phyloP scores from a whole-genome alignment of 73 alveolate genomes.

The Paraurostyla sp. region DNA sequence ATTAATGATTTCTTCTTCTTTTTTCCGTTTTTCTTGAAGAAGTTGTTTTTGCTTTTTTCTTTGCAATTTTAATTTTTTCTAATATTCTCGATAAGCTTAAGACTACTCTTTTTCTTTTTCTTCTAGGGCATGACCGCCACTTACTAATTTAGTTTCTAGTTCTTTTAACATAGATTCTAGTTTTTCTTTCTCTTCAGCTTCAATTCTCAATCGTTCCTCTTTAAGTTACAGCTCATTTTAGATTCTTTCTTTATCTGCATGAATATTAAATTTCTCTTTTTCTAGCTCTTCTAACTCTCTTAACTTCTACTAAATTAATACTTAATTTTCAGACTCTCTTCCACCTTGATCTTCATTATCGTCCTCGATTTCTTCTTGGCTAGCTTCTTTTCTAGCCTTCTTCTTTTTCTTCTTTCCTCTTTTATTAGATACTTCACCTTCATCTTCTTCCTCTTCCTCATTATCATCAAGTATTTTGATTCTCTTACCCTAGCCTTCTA shows the following conservation, averaged over 20 bases:
- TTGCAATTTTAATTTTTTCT: slow-evolving; percentile 76
- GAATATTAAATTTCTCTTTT: not conserved
- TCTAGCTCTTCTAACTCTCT: slow-evolving; percentile 3
- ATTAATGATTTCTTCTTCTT: slow-evolving; percentile 76
- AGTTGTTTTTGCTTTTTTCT: slow-evolving; percentile 77
- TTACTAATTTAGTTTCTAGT: slow-evolving; percentile 75
- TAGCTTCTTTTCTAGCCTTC: slow-evolving; percentile 43
- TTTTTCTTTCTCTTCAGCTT: slow-evolving; percentile 56
- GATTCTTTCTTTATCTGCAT: slow-evolving; percentile 10
- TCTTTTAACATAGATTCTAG: slow-evolving; percentile 74
- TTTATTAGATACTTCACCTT: slow-evolving; percentile 28
- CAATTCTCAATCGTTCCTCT: slow-evolving; percentile 36
- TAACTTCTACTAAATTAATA: not conserved
- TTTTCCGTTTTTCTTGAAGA: slow-evolving; percentile 75
- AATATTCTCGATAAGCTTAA: slow-evolving; percentile 64
- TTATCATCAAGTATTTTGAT: slow-evolving; percentile 68
- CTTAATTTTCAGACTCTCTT: slow-evolving; percentile 5
- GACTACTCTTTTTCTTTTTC: slow-evolving; percentile 79
- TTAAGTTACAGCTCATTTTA: slow-evolving; percentile 13
- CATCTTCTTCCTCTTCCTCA: slow-evolving; percentile 59
- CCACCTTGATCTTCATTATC: slow-evolving; percentile 28
- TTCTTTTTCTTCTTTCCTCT: slow-evolving; percentile 35
- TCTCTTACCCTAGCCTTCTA: slow-evolving; percentile 69
- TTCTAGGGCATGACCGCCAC: slow-evolving; percentile 82
- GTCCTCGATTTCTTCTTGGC: slow-evolving; percentile 62